Evolutionary conservation across 129 eudicot genomes (phyloP).

Genomic region (Flaveria linearis): DNA sequence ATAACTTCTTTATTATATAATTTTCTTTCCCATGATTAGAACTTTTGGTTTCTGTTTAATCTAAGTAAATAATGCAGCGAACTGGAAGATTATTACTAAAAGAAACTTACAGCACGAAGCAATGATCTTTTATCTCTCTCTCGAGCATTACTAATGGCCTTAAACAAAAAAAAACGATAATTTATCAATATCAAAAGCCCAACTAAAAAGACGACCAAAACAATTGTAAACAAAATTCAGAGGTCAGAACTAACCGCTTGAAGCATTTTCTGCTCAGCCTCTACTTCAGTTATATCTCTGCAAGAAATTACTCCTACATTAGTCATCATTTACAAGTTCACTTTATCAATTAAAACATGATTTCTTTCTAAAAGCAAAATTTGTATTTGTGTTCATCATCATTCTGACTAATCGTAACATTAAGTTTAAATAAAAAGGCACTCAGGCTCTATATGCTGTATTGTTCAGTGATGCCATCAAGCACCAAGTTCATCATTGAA

Average conservation of each 20-base stretch:
- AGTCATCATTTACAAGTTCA: constrained; percentile 13
- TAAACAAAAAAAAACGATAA: neutral
- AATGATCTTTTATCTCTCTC: constrained; percentile 92
- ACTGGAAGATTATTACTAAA: neutral
- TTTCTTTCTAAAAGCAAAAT: neutral
- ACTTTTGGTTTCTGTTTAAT: neutral
- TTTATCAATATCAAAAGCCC: neutral
- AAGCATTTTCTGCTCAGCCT: constrained; percentile 87
- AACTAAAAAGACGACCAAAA: neutral
- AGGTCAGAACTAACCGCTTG: constrained; percentile 60
- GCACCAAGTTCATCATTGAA: neutral
- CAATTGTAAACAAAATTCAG: neutral
- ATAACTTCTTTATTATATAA: neutral
- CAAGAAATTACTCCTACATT: constrained; percentile 13
- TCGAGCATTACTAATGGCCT: constrained; percentile 95
- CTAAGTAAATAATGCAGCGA: neutral
- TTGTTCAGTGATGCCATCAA: neutral
- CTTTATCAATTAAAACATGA: neutral
- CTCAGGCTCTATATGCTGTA: neutral
- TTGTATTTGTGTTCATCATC: neutral
- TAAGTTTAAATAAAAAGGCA: neutral
- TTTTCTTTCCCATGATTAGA: neutral
- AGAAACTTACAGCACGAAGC: constrained; percentile 75
- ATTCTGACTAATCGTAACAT: constrained; percentile 4
- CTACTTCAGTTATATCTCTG: constrained; percentile 84